Evolutionary conservation across 768 basidiomycete genomes (phyloP).

Genomic region (Clavulina sp.): DNA sequence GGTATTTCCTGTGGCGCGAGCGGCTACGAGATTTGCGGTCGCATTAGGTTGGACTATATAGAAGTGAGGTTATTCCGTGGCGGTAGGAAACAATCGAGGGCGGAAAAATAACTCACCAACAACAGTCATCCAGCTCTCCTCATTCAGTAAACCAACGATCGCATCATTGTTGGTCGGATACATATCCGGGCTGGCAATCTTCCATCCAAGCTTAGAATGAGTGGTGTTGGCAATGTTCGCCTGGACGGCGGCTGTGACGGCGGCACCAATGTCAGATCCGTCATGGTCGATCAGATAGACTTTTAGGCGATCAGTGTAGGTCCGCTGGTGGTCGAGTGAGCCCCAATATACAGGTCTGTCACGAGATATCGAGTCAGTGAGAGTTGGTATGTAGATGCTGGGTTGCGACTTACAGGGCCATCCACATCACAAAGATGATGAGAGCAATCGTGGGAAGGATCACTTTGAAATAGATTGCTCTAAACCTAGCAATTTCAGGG

Average conservation of each 20-base stretch:
- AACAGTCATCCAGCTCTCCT: slow-evolving; percentile 26
- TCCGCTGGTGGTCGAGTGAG: neutral
- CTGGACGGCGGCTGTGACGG: neutral
- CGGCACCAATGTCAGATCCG: neutral
- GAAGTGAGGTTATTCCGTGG: too few species aligned
- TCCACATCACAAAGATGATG: neutral
- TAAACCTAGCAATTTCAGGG: neutral
- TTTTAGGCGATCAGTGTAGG: neutral
- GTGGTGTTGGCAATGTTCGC: neutral
- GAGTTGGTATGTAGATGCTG: too few species aligned
- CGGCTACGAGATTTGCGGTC: slow-evolving; percentile 17
- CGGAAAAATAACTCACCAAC: slow-evolving; percentile 19
- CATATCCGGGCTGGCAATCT: neutral
- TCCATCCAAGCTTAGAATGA: neutral
- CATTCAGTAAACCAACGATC: slow-evolving; percentile 20
- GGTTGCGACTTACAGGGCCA: too few species aligned
- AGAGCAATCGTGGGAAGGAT: neutral
- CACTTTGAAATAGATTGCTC: neutral
- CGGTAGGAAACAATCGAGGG: too few species aligned
- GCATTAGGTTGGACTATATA: slow-evolving; percentile 22
- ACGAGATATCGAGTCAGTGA: too few species aligned
- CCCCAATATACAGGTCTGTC: too few species aligned
- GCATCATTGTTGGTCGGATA: slow-evolving; percentile 17
- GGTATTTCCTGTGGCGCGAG: slow-evolving; percentile 23
- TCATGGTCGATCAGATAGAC: neutral